Conservation (phyloP, 371 early-diverging fungal genomes). For the Circinella umbellata region DNA sequence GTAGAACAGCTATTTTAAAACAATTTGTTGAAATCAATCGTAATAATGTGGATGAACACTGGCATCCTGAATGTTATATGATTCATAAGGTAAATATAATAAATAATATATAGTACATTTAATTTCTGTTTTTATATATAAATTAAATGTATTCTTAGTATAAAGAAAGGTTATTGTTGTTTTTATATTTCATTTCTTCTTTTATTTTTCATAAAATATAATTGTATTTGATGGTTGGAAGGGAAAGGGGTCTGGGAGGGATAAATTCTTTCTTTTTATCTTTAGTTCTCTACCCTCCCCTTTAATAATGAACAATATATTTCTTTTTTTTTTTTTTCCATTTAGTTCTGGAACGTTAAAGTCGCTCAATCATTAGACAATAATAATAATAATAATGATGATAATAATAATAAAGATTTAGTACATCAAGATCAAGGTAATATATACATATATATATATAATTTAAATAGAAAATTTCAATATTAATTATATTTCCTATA, state of each 20-base stretch:
- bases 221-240: too few species aligned
- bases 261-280: too few species aligned
- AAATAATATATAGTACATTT: neutral
- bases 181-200: too few species aligned
- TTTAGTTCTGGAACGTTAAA: conserved; percentile 83
- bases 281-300: too few species aligned
- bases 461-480: too few species aligned
- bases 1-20: conserved; percentile 91
- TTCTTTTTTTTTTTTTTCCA: neutral
- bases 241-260: too few species aligned
- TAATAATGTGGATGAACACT: conserved; percentile 83
- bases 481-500: too few species aligned
- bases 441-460: neutral
- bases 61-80: conserved; percentile 99
- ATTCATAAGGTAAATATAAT: conserved; percentile 74
- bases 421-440: conserved; percentile 2
- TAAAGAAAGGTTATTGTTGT: neutral
- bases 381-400: neutral
- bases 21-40: conserved; percentile 93
- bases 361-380: conserved; percentile 35
- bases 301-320: too few species aligned
- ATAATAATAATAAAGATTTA: neutral
- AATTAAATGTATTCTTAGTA: too few species aligned
- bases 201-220: too few species aligned
- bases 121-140: too few species aligned